phyloP scores from a whole-genome alignment of 2,329 filamentous ascomycete species.

The Aspergillus ochraceoroseus region DNA sequence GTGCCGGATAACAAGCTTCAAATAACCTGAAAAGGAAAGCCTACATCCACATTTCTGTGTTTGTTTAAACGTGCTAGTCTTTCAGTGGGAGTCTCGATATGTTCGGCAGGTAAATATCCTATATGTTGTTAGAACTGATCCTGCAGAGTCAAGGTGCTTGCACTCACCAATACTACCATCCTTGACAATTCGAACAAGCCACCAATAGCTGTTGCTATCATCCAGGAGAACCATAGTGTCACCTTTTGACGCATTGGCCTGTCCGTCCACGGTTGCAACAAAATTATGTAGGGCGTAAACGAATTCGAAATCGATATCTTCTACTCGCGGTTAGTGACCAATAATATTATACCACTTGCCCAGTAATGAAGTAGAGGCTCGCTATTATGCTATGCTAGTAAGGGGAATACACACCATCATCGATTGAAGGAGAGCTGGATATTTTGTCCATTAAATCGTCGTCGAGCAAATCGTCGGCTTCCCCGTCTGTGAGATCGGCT shows the following conservation, averaged over 20 bases:
- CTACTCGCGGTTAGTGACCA: constrained; percentile 90
- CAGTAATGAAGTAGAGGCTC: too few relatives aligned
- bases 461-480: constrained; percentile 66
- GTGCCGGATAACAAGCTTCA: constrained; percentile 4
- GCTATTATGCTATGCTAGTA: too few relatives aligned
- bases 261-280: constrained; percentile 93
- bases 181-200: constrained; percentile 94
- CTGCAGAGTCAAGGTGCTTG: not conserved
- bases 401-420: constrained; percentile 86
- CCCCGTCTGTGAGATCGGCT: constrained; percentile 57
- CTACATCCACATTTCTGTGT: constrained; percentile 93
- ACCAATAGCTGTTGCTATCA: constrained; percentile 99
- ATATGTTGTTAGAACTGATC: constrained; percentile 26
- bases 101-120: constrained; percentile 95
- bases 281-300: constrained; percentile 98
- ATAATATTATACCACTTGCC: too few relatives aligned
- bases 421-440: constrained; percentile 96
- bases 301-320: constrained; percentile 99
- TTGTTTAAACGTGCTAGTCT: constrained; percentile 90
- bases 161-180: constrained; percentile 81
- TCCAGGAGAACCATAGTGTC: constrained; percentile 98
- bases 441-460: constrained; percentile 98
- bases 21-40: constrained; percentile 32
- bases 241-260: constrained; percentile 96
- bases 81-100: constrained; percentile 97